Conservation (phyloP, 2,329 filamentous ascomycete species). For the Monosporascus sp. region DNA sequence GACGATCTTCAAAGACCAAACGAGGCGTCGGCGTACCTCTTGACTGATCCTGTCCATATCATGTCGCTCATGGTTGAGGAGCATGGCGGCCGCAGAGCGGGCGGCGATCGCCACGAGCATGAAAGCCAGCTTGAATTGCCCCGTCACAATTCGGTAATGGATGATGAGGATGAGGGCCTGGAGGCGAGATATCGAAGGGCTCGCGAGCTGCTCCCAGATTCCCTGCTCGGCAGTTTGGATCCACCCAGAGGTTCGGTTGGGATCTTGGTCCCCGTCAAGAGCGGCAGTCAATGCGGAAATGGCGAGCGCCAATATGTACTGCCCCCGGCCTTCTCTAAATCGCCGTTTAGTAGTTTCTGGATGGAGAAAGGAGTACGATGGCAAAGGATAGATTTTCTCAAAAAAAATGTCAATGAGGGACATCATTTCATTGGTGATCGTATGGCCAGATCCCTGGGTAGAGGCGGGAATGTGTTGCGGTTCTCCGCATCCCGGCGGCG, state of each 20-base stretch:
- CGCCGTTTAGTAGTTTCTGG: conserved; percentile 15
- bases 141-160: conserved; percentile 39
- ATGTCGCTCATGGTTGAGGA: conserved; percentile 38
- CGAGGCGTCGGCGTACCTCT: conserved; percentile 37
- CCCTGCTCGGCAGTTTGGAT: conserved; percentile 15
- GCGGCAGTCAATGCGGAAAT: conserved; percentile 14
- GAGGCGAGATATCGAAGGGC: conserved; percentile 15
- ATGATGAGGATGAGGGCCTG: conserved; percentile 42
- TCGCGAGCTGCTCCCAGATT: conserved; percentile 16
- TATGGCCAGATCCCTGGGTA: background rate
- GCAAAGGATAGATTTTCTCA: conserved; percentile 11
- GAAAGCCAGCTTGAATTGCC: conserved; percentile 39
- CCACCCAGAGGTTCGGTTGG: conserved; percentile 10
- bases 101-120: conserved; percentile 40
- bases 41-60: conserved; percentile 36
- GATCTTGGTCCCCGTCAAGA: conserved; percentile 5
- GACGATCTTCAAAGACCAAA: conserved; percentile 41
- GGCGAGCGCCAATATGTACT: conserved; percentile 14
- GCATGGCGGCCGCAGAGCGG: conserved; percentile 37
- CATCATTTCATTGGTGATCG: conserved; percentile 2
- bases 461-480: too few relatives aligned
- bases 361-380: conserved; percentile 22
- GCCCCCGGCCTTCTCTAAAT: conserved; percentile 11
- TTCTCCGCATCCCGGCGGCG: background rate
- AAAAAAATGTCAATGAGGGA: conserved; percentile 13